Conservation (phyloP, 2,329 filamentous ascomycete genomes). For the Sporothrix sp. region DNA sequence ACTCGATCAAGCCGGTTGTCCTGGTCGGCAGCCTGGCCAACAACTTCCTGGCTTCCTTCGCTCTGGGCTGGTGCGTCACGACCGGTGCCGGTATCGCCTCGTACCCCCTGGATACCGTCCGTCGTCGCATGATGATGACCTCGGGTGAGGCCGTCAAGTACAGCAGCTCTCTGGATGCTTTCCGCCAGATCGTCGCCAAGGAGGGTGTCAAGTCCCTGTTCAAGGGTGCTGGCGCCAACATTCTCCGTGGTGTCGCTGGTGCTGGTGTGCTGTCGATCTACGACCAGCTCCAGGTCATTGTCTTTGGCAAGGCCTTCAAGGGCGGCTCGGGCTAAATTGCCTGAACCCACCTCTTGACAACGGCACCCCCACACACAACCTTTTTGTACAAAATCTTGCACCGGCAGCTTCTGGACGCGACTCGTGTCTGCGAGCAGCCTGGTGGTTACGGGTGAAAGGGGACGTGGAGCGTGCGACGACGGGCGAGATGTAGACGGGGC, state of each 20-base stretch:
- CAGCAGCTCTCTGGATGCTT: conserved; percentile 91
- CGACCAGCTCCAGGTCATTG: conserved; percentile 96
- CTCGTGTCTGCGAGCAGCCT: conserved; percentile 21
- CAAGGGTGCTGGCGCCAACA: conserved; percentile 99
- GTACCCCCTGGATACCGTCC: conserved; percentile 99
- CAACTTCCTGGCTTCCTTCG: conserved; percentile 99
- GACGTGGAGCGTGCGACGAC: too few relatives aligned
- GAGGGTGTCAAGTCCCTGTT: conserved; percentile 99
- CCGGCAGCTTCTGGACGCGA: conserved; percentile 28
- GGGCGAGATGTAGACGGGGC: not conserved
- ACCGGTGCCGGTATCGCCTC: conserved; percentile 99
- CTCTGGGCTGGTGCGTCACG: conserved; percentile 97
- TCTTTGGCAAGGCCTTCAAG: conserved; percentile 99
- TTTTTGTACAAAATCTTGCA: conserved; percentile 14
- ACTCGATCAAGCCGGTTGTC: conserved; percentile 98
- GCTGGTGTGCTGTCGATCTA: conserved; percentile 99
- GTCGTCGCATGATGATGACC: conserved; percentile 99
- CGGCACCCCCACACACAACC: conserved; percentile 17
- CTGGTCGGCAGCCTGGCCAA: conserved; percentile 84
- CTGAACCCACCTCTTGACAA: conserved; percentile 30
- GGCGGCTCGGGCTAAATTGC: conserved; percentile 37
- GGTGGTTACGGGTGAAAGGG: not conserved
- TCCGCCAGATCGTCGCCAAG: conserved; percentile 90
- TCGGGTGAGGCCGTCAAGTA: conserved; percentile 98
- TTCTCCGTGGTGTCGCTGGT: conserved; percentile 99